phyloP scores from a whole-genome alignment of 2,329 filamentous ascomycete genomes.

The Pseudopithomyces chartarum region DNA sequence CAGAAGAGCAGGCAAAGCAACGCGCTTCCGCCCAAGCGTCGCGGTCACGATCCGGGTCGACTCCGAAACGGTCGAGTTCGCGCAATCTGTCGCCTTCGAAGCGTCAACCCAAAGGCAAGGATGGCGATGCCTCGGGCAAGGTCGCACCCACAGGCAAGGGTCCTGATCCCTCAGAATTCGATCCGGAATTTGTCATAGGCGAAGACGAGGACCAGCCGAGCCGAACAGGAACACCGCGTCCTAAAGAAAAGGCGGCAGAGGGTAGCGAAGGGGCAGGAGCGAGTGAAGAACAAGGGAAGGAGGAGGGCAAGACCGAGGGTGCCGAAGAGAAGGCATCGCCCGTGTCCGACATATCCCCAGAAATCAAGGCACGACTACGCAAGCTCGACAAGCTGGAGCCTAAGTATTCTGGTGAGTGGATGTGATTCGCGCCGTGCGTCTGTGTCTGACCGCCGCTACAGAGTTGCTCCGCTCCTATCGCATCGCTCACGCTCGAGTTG shows the following conservation, averaged over 20 bases:
- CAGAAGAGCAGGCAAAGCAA: conserved; percentile 87
- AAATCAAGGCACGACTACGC: conserved; percentile 75
- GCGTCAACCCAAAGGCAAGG: conserved; percentile 33
- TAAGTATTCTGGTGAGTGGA: conserved; percentile 74
- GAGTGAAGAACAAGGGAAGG: conserved; percentile 35
- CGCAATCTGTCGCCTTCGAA: conserved; percentile 47
- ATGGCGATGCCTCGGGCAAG: conserved; percentile 39
- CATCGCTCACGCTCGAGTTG: conserved; percentile 83
- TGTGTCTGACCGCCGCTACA: conserved; percentile 43
- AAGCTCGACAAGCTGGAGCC: conserved; percentile 90
- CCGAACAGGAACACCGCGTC: conserved; percentile 63
- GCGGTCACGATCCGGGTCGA: conserved; percentile 51
- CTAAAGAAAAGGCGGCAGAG: conserved; percentile 48
- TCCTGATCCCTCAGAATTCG: conserved; percentile 86
- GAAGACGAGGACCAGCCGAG: conserved; percentile 74
- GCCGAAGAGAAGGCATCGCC: conserved; percentile 28
- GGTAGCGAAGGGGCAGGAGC: conserved; percentile 20
- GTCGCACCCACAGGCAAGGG: conserved; percentile 57
- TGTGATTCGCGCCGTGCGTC: not conserved
- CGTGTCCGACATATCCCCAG: conserved; percentile 68
- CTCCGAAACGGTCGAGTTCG: conserved; percentile 53
- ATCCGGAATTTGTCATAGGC: conserved; percentile 83
- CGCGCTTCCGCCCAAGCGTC: conserved; percentile 53
- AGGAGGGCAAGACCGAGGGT: conserved; percentile 35
- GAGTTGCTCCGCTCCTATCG: conserved; percentile 91